Conservation (phyloP, 345 rosid genomes). For the Diplotaxis tenuifolia region DNA sequence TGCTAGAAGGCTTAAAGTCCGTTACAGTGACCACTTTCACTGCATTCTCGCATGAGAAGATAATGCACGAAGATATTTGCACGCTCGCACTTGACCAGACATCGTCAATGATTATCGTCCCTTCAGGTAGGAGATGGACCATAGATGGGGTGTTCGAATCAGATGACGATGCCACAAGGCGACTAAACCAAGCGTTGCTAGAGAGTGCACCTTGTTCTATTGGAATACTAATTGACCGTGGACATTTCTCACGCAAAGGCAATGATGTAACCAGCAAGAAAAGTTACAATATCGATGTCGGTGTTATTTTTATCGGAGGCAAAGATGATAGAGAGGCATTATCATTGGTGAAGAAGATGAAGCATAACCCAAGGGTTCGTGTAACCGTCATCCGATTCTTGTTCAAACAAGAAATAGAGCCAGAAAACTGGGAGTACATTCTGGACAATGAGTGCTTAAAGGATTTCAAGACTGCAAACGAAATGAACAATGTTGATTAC, state of each 20-base stretch:
- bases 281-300: background rate
- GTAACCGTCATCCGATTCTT: constrained; percentile 11
- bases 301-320: constrained; percentile 24
- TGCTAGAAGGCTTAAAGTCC: constrained; percentile 9
- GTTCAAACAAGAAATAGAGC: background rate
- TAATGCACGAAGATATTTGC: constrained; percentile 27
- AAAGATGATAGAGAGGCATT: constrained; percentile 29
- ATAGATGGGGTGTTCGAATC: constrained; percentile 31
- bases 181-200: background rate
- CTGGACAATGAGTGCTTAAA: constrained; percentile 12
- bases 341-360: constrained; percentile 22
- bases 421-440: constrained; percentile 6
- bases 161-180: constrained; percentile 10
- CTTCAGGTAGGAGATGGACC: constrained; percentile 31
- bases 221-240: constrained; percentile 30
- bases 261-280: constrained; percentile 3
- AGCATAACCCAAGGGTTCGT: background rate
- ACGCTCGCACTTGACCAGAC: constrained; percentile 16
- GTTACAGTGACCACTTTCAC: constrained; percentile 5
- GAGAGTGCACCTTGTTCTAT: constrained; percentile 28
- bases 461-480: background rate
- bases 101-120: constrained; percentile 10
- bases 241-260: constrained; percentile 7
- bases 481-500: background rate
- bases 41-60: constrained; percentile 9